A percentile compares a stretch with the other conserved stretches of the same genome.
These are phyloP conservation scores for Setaria italica DNA, from an alignment of 202 grass and related monocot species.

Conservation along the genomic window DNA sequence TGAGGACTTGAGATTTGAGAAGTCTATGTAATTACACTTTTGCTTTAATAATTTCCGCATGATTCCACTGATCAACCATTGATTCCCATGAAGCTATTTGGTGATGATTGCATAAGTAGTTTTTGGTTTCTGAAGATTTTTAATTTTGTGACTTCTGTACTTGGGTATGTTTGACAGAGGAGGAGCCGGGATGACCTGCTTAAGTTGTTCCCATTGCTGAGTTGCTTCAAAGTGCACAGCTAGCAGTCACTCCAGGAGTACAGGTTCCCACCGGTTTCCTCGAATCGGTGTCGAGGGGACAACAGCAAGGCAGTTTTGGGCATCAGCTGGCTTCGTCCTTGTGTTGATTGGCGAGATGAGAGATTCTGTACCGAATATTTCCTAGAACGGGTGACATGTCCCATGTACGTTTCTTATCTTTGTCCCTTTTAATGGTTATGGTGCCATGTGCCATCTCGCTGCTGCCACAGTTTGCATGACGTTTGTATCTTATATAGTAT, in stretches of 20 bases:
- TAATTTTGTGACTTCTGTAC: not conserved
- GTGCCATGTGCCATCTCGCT: no score
- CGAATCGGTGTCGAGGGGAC: not conserved
- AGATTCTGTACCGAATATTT: no score
- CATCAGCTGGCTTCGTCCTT: not conserved
- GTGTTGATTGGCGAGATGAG: no score
- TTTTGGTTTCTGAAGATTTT: not conserved
- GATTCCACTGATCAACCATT: not conserved
- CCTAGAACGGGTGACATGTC: no score
- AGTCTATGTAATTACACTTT: not conserved
- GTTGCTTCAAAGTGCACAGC: constrained; percentile 95
- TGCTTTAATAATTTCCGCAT: not conserved
- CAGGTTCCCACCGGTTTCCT: not conserved
- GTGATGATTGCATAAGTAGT: not conserved
- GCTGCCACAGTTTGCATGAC: not conserved
- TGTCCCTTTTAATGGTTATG: no score
- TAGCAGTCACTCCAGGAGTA: constrained; percentile 9
- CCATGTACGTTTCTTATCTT: no score
- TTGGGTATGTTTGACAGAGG: constrained; percentile 54
- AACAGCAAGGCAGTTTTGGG: not conserved
- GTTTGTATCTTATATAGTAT: no score
- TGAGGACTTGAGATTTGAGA: constrained; percentile 36
- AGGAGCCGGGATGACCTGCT: constrained; percentile 70
- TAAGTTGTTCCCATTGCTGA: constrained; percentile 64
- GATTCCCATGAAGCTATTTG: not conserved